phyloP scores from a whole-genome alignment of 2,329 filamentous ascomycete genomes.

The Trichoderma hamatum region DNA sequence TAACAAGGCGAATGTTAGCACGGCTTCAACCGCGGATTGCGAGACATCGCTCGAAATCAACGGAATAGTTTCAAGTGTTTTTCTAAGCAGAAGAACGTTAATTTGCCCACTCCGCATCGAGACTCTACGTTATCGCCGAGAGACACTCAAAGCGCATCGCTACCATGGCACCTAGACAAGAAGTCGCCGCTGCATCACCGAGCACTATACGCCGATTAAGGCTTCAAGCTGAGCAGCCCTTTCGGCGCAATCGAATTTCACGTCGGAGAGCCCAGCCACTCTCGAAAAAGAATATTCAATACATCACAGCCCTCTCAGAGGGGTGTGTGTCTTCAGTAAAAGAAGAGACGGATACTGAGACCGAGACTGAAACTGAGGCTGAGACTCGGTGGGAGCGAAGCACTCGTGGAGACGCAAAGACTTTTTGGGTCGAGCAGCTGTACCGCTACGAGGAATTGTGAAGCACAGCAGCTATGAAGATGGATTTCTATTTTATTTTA shows the following conservation, averaged over 20 bases:
- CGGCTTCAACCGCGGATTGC: not conserved
- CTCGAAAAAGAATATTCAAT: not conserved
- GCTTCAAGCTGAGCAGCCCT: not conserved
- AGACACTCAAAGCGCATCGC: not conserved
- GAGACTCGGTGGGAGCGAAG: conserved; percentile 21
- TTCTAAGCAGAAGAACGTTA: not conserved
- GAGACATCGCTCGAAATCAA: not conserved
- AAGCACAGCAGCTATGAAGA: not conserved
- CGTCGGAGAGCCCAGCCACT: not conserved
- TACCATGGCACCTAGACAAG: conserved; percentile 12
- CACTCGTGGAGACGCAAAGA: conserved; percentile 11
- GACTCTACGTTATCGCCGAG: not conserved
- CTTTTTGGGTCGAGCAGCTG: conserved; percentile 69
- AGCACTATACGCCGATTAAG: conserved; percentile 7
- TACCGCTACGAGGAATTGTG: conserved; percentile 71
- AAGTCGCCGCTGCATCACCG: conserved; percentile 7
- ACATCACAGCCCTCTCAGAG: not conserved
- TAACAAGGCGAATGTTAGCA: not conserved
- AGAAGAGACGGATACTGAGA: conserved; percentile 13
- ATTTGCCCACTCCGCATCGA: not conserved
- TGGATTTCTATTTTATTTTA: not conserved
- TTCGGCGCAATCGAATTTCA: not conserved
- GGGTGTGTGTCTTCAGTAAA: not conserved
- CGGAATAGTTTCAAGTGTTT: not conserved
- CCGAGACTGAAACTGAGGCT: conserved; percentile 23